Evolutionary conservation across 148 eudicot species (phyloP), one percentile per base, ranked within the genome.

Genomic region (Salicornia ramosissima): DNA sequence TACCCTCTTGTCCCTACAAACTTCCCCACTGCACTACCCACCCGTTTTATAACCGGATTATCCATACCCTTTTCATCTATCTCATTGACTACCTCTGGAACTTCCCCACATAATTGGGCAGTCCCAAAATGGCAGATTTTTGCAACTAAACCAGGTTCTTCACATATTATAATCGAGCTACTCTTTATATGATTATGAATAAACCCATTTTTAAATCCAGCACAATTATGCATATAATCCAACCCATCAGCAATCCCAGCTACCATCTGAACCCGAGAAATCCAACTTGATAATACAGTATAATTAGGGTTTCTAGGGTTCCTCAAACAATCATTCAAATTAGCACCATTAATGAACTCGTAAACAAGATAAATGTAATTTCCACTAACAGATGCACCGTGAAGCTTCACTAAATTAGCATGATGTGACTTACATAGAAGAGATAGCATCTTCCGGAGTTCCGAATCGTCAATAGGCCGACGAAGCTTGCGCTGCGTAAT

Each of bases 91-190:
- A 24, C 5, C 25, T 79, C 82, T 21, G 59, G 74, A 31, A 71
- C 74, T 36, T 89, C 91, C 6, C 95, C 95, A 30, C 97, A 88
- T 4, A 94, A 80, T 52, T 90, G 90, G 1, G 99, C 86, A 1
- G 99, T 89, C 2, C 99, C 99, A 16, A 88, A 89, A 71, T 94
- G 96, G 49, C 96, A 94, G 8, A 94, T 79, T 30, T 81, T 91
- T 0, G 93, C 89, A 43, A 73, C 76, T 52, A 87, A 53, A 3
- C 70, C 52, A 1, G 80, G 73, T 21, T 86, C 88, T 0, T 91
- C 91, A 0, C 68, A 68, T 1, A 91, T 76, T 22, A 94, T 71
- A 6, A 94, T 81, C 19, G 97, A 91, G 28, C 87, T 74, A 60
- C 85, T 86, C 51, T 91, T 94, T 6, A 94, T 72, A 57, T 86